Evolutionary conservation across 2,329 filamentous ascomycete genomes (phyloP), one percentile per base, ranked within the genome.

Genomic region (Rasamsonia emersonii): DNA sequence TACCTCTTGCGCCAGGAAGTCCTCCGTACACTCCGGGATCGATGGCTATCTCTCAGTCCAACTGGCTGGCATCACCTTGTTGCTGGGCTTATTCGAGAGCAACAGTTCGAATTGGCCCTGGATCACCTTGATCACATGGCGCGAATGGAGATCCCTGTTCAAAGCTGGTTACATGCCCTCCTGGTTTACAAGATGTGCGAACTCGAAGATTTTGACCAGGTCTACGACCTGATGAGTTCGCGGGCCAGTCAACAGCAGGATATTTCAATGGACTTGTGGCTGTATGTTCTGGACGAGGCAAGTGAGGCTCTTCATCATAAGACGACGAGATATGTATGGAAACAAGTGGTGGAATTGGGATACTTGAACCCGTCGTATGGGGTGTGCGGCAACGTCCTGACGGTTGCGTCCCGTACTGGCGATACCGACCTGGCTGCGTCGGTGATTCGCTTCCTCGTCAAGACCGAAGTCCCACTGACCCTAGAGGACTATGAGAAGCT

Each of bases 41-140:
- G 75, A 41, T 93, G 86, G 82, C 70, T 82, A 32, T 62, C 65
- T 6, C 61, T 83, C 6, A 75, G 68, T 24, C 71, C 68, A 8
- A 65, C 70, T 5, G 80, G 77, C 6, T 73, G 73, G 51, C 74
- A 82, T 45, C 75, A 73, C 49, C 67, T 93, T 13, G 71, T 81
- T 2, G 61, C 85, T 7, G 86, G 85, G 0, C 61, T 93, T 37
- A 66, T 96, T 20, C 73, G 86, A 13, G 88, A 95, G 46, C 75
- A 77, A 1, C 81, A 93, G 47, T 79, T 85, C 40, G 91, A 96
- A 59, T 64, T 88, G 41, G 88, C 86, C 2, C 64, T 93, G 36
- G 64, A 72, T 31, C 75, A 75, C 43, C 58, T 94, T 24, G 78
- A 84, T 21, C 61, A 71, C 14, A 75, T 94, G 70, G 62, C 75